Evolutionary conservation across 345 rosid species (phyloP).

Genomic region (Abelmoschus esculentus): DNA sequence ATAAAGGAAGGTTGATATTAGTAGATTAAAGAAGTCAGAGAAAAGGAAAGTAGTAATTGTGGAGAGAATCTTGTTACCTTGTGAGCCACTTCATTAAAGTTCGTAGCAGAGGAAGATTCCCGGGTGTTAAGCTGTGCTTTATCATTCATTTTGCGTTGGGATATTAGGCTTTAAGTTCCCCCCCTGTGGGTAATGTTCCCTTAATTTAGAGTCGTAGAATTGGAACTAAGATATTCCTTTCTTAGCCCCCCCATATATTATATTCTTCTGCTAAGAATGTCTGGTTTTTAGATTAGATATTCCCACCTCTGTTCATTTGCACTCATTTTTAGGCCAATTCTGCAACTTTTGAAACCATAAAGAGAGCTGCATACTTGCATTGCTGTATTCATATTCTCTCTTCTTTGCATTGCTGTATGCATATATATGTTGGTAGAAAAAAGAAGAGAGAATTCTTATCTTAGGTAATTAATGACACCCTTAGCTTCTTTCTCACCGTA

Average conservation of each 20-base stretch:
- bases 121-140: slow-evolving; percentile 29
- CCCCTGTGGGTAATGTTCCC: slow-evolving; percentile 34
- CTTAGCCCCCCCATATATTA: slow-evolving; percentile 43
- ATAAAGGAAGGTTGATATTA: background rate
- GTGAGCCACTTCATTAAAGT: slow-evolving; percentile 69
- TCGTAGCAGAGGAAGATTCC: slow-evolving; percentile 59
- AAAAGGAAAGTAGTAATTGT: background rate
- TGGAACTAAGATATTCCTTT: slow-evolving; percentile 76
- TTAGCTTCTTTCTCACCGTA: slow-evolving; percentile 8
- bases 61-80: slow-evolving; percentile 64
- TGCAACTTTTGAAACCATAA: slow-evolving; percentile 56
- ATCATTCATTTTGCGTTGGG: slow-evolving; percentile 27
- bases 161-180: slow-evolving; percentile 28
- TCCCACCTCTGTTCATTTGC: slow-evolving; percentile 26
- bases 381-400: slow-evolving; percentile 30
- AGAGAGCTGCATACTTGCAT: slow-evolving; percentile 24
- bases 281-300: slow-evolving; percentile 37
- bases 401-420: slow-evolving; percentile 29
- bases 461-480: slow-evolving; percentile 12
- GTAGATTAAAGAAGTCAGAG: background rate
- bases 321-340: slow-evolving; percentile 44
- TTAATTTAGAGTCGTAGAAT: slow-evolving; percentile 74
- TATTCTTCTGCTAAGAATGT: slow-evolving; percentile 36
- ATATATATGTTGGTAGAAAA: background rate
- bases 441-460: slow-evolving; percentile 2